These are phyloP conservation scores for Lachnellula suecica DNA, from an alignment of 2,329 filamentous ascomycete genomes.

Conservation along the genomic window DNA sequence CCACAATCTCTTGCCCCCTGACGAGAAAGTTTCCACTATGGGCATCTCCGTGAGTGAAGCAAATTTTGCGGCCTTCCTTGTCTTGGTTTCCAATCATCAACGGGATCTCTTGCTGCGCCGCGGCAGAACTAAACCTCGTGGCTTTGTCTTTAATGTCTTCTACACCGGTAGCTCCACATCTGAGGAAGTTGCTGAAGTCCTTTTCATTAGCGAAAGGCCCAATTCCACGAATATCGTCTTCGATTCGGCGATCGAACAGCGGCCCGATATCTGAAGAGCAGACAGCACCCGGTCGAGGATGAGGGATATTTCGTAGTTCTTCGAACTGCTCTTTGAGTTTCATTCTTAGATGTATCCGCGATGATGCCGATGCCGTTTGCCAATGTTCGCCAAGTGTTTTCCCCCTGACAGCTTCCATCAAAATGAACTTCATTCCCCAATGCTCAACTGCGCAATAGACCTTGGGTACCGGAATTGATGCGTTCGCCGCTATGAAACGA, in stretches of 20 bases:
- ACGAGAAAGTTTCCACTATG: not conserved
- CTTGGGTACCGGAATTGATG: constrained; percentile 37
- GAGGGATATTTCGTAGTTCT: not conserved
- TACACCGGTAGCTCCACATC: not conserved
- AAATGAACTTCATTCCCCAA: constrained; percentile 33
- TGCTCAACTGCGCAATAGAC: constrained; percentile 35
- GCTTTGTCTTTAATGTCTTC: not conserved
- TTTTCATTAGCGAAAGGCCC: not conserved
- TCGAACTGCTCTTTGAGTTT: not conserved
- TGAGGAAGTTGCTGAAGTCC: not conserved
- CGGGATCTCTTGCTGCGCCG: not conserved
- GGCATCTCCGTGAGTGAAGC: not conserved
- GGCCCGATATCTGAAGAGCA: not conserved
- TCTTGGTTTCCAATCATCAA: not conserved
- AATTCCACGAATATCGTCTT: not conserved
- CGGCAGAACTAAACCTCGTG: not conserved
- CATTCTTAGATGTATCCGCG: too few relatives aligned
- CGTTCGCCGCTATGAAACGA: constrained; percentile 35
- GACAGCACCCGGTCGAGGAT: not conserved
- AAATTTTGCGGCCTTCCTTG: not conserved
- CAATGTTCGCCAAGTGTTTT: constrained; percentile 27
- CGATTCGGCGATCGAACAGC: not conserved
- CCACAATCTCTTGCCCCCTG: not conserved
- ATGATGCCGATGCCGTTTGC: too few relatives aligned
- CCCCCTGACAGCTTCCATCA: constrained; percentile 38